These are phyloP conservation scores for Malassezia arunalokei DNA, from an alignment of 1,284 basidiomycete species.

Conservation along the genomic window DNA sequence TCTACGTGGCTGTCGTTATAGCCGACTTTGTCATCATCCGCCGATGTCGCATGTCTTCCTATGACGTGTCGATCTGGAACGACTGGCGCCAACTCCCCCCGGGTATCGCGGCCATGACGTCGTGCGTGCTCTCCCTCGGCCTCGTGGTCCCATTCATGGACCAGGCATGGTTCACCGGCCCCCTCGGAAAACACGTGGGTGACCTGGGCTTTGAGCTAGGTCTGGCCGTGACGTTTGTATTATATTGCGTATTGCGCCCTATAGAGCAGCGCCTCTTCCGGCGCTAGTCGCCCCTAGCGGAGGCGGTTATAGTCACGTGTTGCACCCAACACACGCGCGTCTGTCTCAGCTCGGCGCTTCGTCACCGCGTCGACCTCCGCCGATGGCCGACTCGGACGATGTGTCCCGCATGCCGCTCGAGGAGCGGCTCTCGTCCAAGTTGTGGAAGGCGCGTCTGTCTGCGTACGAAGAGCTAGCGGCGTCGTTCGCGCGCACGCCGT, in stretches of 20 bases:
- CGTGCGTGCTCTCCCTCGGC: conserved; percentile 29
- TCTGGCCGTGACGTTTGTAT: conserved; percentile 32
- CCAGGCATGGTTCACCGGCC: conserved; percentile 41
- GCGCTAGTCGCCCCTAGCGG: background rate
- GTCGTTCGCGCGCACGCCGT: conserved; percentile 53
- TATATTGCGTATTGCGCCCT: conserved; percentile 38
- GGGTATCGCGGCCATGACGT: conserved; percentile 51
- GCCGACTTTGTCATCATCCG: conserved; percentile 57
- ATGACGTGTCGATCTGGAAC: conserved; percentile 55
- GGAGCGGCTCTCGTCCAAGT: conserved; percentile 79
- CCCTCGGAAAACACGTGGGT: conserved; percentile 34
- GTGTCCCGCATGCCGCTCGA: conserved; percentile 68
- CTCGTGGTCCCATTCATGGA: conserved; percentile 42
- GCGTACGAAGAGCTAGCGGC: conserved; percentile 70
- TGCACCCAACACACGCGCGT: conserved; percentile 8
- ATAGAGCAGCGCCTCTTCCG: conserved; percentile 26
- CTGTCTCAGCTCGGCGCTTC: background rate
- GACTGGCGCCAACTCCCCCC: conserved; percentile 51
- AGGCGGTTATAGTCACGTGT: conserved; percentile 3
- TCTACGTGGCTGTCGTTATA: conserved; percentile 54
- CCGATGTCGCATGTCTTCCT: conserved; percentile 49
- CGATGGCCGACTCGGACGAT: conserved; percentile 55
- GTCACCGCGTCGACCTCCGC: background rate
- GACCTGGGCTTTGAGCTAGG: conserved; percentile 47
- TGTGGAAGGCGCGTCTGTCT: conserved; percentile 93